Base-by-base conservation (phyloP, 768 basidiomycete species). In the Peribolospora baueri region DNA sequence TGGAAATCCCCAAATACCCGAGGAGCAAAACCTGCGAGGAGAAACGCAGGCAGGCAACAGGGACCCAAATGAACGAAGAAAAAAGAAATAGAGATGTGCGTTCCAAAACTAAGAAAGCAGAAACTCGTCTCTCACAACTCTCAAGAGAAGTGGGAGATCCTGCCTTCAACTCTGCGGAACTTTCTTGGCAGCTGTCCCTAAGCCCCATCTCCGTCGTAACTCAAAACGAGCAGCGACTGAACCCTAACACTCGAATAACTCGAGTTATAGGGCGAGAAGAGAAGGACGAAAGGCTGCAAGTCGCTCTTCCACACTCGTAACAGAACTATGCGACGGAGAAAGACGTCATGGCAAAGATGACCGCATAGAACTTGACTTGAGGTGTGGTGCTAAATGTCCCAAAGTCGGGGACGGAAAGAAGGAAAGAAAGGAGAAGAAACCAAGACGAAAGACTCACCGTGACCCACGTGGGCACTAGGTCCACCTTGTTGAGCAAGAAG, bases 401-500 rank as follows among this genome's bases (percentile, higher is more conserved):
- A 8, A n/a, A 47, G 14, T 7, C 8, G 45, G 51, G 51, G 43
- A 5, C 1, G 47, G 9, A 55, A 36, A 50, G 5, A 48, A 42
- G 11, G 36, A 49, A 46, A 49, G 38, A 56, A 42, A 54, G 42
- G 56, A 46, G 43, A 50, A 49, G 52, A 53, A 55, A 47, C 42
- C 13, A 14, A 57, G 36, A 42, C 13, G 41, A 57, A 4, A 50
- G n/a, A 74, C 84, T 68, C 68, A 90, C 90, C 7, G 91, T 95
- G 46, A 93, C 91, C 91, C 91, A 98, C 62, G 86, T 93, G 5
- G 91, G 93, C 9, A 98, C 90, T 54, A 98, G 70, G 69, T 98
- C 91, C 65, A 91, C 93, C 71, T 98, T 98, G 73, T 98, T 98
- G 62, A 98, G 78, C 53, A 98, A 76, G 56, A 95, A 78, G 3